Percentiles rank a stretch among this genome's conserved stretches.
Conservation (phyloP, 1,284 basidiomycete genomes). For the Ganoderma boninense region DNA sequence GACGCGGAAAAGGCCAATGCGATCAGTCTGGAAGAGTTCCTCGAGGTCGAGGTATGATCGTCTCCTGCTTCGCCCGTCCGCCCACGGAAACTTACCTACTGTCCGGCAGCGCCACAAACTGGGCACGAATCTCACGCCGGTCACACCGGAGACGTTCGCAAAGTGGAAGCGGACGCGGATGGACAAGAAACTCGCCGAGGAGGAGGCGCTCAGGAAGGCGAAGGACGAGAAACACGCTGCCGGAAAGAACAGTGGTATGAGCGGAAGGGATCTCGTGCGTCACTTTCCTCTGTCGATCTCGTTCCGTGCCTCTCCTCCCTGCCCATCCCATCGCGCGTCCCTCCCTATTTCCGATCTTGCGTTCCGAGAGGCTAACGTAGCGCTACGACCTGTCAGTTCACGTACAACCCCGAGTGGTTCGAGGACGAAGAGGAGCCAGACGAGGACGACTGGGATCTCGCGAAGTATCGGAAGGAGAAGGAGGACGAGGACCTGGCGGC, state of each 20-base stretch:
- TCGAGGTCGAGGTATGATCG: conserved; percentile 89
- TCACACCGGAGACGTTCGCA: conserved; percentile 94
- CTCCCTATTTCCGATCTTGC: neutral
- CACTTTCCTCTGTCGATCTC: conserved; percentile 1
- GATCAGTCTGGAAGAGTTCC: conserved; percentile 96
- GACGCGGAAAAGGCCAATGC: conserved; percentile 89
- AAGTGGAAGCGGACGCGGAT: conserved; percentile 94
- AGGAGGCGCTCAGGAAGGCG: conserved; percentile 82
- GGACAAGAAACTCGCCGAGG: conserved; percentile 93
- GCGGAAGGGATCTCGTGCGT: conserved; percentile 91
- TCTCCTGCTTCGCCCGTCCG: neutral
- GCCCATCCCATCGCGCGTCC: conserved; percentile 19
- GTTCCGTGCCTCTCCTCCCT: neutral
- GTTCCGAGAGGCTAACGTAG: neutral
- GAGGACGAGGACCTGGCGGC: conserved; percentile 64
- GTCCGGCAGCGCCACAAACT: conserved; percentile 91
- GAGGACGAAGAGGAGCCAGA: conserved; percentile 85
- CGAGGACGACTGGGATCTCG: conserved; percentile 78
- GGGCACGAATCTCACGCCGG: conserved; percentile 91
- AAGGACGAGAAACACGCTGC: conserved; percentile 88
- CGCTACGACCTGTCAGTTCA: conserved; percentile 64
- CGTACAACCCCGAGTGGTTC: conserved; percentile 97
- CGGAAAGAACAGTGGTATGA: conserved; percentile 94
- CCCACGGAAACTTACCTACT: neutral
- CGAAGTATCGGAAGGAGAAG: conserved; percentile 67